phyloP scores from a whole-genome alignment of 2,329 filamentous ascomycete genomes.

The Hypomyces rosellus region DNA sequence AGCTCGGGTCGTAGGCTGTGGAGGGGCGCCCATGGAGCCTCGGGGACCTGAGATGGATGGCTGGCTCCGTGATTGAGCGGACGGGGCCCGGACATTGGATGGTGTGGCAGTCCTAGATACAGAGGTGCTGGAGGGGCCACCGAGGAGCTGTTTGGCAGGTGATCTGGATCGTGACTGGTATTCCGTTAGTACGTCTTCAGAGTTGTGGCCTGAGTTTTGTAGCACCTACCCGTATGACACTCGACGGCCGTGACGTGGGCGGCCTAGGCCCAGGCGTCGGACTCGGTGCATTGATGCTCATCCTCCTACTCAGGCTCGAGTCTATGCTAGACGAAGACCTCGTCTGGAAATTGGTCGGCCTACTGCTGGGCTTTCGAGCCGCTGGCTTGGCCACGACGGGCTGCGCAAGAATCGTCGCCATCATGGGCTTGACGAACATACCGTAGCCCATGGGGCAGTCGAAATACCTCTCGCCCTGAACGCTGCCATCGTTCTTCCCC shows the following conservation, averaged over 20 bases:
- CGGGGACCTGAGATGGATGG: slow-evolving; percentile 49
- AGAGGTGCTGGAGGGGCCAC: slow-evolving; percentile 48
- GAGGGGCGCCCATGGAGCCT: slow-evolving; percentile 63
- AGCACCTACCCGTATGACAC: slow-evolving; percentile 47
- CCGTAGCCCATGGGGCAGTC: slow-evolving; percentile 68
- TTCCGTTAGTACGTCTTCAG: background rate
- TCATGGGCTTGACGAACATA: slow-evolving; percentile 78
- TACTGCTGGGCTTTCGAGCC: slow-evolving; percentile 32
- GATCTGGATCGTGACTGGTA: slow-evolving; percentile 11
- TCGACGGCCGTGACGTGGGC: slow-evolving; percentile 41
- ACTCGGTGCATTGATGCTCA: slow-evolving; percentile 65
- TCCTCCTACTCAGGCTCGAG: slow-evolving; percentile 51
- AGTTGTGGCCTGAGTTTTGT: background rate
- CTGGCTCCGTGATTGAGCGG: slow-evolving; percentile 45
- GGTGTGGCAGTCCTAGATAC: slow-evolving; percentile 61
- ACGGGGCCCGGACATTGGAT: slow-evolving; percentile 44
- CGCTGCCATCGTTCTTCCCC: slow-evolving; percentile 92
- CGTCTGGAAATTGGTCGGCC: slow-evolving; percentile 45
- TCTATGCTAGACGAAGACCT: slow-evolving; percentile 40
- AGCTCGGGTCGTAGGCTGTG: slow-evolving; percentile 38
- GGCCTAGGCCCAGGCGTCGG: slow-evolving; percentile 61
- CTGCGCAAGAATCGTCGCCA: slow-evolving; percentile 54
- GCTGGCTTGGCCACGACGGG: slow-evolving; percentile 34
- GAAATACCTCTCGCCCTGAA: slow-evolving; percentile 84
- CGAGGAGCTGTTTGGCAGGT: slow-evolving; percentile 47